These are phyloP conservation scores for Penicillium oxalicum DNA, from an alignment of 2,329 filamentous ascomycete species.

Conservation along the genomic window DNA sequence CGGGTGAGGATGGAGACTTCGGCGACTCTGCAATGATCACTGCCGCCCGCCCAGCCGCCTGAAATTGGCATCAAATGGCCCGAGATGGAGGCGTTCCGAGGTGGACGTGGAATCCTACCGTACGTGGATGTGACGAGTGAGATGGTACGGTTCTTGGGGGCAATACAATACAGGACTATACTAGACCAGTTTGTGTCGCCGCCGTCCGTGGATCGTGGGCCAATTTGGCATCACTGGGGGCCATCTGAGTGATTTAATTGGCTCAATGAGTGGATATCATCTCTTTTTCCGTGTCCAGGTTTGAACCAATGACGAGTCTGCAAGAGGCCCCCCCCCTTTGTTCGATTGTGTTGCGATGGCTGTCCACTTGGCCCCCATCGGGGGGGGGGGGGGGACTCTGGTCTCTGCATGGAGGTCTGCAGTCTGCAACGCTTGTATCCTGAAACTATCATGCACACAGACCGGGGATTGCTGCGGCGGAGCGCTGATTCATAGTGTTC, in stretches of 20 bases:
- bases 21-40: background rate
- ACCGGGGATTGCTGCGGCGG: too few species aligned
- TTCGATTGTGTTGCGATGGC: background rate
- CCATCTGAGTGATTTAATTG: background rate
- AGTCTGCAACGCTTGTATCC: too few species aligned
- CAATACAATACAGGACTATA: background rate
- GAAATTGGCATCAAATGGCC: too few species aligned
- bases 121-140: background rate
- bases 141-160: too few species aligned
- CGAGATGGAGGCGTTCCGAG: too few species aligned
- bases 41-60: too few species aligned
- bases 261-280: background rate
- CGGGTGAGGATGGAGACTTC: too few species aligned
- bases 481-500: too few species aligned
- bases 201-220: background rate
- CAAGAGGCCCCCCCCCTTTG: background rate
- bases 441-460: too few species aligned
- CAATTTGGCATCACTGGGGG: constrained; percentile 3
- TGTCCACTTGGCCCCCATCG: background rate
- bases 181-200: background rate
- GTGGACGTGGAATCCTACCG: too few species aligned
- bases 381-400: too few species aligned
- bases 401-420: too few species aligned
- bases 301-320: background rate
- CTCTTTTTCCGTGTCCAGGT: background rate